Evolutionary conservation across 2,329 filamentous ascomycete species (phyloP), one percentile per base, ranked within the genome.

Genomic region (Huntiella bhutanensis): DNA sequence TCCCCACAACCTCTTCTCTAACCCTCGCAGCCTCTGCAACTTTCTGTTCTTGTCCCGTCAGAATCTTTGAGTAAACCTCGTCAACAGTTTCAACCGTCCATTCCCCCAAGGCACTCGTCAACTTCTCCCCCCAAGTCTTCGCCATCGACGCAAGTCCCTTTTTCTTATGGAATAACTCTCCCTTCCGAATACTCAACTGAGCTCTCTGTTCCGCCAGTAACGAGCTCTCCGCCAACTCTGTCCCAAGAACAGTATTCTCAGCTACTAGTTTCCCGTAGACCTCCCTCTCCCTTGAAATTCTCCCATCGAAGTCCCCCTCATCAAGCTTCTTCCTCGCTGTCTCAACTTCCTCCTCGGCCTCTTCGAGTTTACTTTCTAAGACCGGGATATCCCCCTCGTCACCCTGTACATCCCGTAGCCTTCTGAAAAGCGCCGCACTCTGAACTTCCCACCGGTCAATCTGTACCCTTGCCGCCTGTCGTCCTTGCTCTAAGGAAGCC

Each of bases 361-460:
- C 82, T 34, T 75, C 72, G 42, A 82, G 72, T 45, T 80, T 78
- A 12, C 77, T 73, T 54, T 91, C 80, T 5, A 95, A 68, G 3
- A 82, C 68, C 19, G 82, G 81, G 58, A 84, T 83, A 32, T 75
- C 74, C 3, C 87, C 87, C 62, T 96, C 88, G 54, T 98, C 88
- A 28, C 87, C 71, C 33, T 81, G 72, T 47, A 98, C 79, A n/a
- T 68, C 66, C 54, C 80, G 71, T 32, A 85, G 66, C 32, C 81
- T 75, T 41, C 65, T 69, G 56, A 93, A 83, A 33, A 87, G 67
- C 1, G 65, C 63, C 3, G 62, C 62, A 5, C 79, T 74, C 46
- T 81, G 81, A 55, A 71, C 77, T 50, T 93, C 84, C 53, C 91
- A 86, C 4, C 68, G 63, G 1, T 67, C 64, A 50, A 93, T 85